A percentile compares a stretch with the other conserved stretches of the same genome.
Conservation (phyloP, 2,329 filamentous ascomycete species). For the Ophiostoma sp. region DNA sequence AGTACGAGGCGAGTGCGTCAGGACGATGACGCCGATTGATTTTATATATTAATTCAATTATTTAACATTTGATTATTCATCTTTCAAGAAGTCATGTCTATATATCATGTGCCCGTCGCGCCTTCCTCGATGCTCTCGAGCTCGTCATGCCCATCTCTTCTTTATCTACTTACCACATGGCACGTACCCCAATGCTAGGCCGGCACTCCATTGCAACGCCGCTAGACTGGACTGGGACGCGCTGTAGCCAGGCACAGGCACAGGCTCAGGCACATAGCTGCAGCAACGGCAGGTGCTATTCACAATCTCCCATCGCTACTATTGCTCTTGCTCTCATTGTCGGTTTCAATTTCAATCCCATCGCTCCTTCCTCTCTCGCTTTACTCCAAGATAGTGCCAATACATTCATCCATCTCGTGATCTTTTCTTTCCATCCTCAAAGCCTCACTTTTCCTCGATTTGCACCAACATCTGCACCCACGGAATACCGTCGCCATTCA, state of each 20-base stretch:
- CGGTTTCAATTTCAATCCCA: neutral
- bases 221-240: slow-evolving; percentile 26
- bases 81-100: neutral
- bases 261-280: neutral
- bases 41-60: neutral
- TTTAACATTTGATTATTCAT: neutral
- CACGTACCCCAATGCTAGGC: slow-evolving; percentile 24
- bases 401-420: neutral
- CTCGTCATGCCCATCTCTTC: neutral
- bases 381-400: neutral
- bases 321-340: neutral
- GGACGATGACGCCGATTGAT: neutral
- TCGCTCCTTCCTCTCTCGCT: neutral
- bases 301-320: neutral
- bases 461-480: neutral
- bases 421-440: neutral
- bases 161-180: neutral
- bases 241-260: neutral
- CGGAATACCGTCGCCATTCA: neutral
- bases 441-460: neutral
- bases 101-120: neutral
- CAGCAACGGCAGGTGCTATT: slow-evolving; percentile 3
- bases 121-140: neutral
- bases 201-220: slow-evolving; percentile 21
- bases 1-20: neutral